A percentile compares a stretch with the other conserved stretches of the same genome.
These are phyloP conservation scores for Alternaria gansuensis DNA, from an alignment of 2,329 filamentous ascomycete genomes.

Conservation along the genomic window DNA sequence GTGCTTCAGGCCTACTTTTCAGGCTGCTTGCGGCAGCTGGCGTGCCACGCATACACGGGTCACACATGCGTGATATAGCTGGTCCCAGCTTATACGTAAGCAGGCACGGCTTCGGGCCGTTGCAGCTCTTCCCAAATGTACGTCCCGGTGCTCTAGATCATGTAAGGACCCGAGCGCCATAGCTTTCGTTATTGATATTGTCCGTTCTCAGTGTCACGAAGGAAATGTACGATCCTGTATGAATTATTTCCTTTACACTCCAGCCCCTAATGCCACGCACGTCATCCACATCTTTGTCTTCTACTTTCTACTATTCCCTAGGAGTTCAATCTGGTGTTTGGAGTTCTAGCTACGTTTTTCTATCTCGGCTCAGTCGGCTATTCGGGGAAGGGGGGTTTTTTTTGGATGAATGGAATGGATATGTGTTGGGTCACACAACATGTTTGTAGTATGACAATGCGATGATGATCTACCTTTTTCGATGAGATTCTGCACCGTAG, in stretches of 20 bases:
- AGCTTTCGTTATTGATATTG: neutral
- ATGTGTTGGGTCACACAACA: constrained; percentile 16
- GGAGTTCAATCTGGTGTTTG: neutral
- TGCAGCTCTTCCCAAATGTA: constrained; percentile 13
- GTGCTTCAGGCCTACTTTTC: neutral
- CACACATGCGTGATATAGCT: constrained; percentile 7
- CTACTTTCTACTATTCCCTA: neutral
- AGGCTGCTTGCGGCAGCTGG: neutral
- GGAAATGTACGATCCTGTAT: neutral
- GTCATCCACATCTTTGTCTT: neutral
- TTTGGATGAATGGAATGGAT: constrained; percentile 13
- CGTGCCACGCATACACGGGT: constrained; percentile 3
- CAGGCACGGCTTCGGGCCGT: constrained; percentile 28
- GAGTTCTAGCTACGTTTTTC: neutral
- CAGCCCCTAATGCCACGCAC: neutral
- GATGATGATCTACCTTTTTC: constrained; percentile 6
- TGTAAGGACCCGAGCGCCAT: neutral
- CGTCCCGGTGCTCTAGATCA: neutral
- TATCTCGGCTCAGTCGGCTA: constrained; percentile 9
- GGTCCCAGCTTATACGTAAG: constrained; percentile 6
- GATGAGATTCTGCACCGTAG: constrained; percentile 13
- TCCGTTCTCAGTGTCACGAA: neutral
- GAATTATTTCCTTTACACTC: neutral
- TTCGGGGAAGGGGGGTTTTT: constrained; percentile 2
- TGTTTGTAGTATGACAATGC: constrained; percentile 5